These are phyloP conservation scores for Pharnaceum exiguum DNA, from an alignment of 148 eudicot species.

Conservation along the genomic window DNA sequence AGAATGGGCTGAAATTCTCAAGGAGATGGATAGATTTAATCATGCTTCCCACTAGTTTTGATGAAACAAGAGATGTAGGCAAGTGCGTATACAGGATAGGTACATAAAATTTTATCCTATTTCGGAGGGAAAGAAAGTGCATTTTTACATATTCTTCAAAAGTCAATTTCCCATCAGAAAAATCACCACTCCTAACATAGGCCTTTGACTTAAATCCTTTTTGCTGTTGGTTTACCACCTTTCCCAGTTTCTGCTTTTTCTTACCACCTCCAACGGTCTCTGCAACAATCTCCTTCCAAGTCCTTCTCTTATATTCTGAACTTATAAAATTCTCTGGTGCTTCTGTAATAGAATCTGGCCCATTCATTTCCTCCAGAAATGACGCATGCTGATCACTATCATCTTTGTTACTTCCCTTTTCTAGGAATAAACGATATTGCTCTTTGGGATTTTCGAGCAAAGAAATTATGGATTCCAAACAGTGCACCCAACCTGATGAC, in stretches of 20 bases:
- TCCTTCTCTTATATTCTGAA: neutral
- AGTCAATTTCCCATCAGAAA: constrained; percentile 10
- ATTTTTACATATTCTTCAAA: constrained; percentile 32
- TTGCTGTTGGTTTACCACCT: neutral
- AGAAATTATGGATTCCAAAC: constrained; percentile 16
- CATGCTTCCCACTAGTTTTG: constrained; percentile 15
- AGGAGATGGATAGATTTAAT: constrained; percentile 11
- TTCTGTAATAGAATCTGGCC: neutral
- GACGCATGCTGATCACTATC: neutral
- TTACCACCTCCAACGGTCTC: constrained; percentile 12
- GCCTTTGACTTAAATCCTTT: neutral
- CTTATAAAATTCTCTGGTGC: neutral
- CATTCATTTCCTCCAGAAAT: neutral
- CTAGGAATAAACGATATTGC: constrained; percentile 28
- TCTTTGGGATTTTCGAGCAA: constrained; percentile 36
- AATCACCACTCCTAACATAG: neutral
- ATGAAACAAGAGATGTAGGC: constrained; percentile 28
- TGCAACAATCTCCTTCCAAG: constrained; percentile 20
- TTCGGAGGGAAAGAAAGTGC: constrained; percentile 1
- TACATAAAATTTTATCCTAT: constrained; percentile 8
- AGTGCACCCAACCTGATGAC: constrained; percentile 28
- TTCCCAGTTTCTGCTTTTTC: constrained; percentile 1
- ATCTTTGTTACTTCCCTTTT: neutral
- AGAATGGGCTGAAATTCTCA: constrained; percentile 5
- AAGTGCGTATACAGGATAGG: constrained; percentile 36